Base-by-base conservation (phyloP, 2,329 filamentous ascomycete species). In the Ceratocystis alfenasii region DNA sequence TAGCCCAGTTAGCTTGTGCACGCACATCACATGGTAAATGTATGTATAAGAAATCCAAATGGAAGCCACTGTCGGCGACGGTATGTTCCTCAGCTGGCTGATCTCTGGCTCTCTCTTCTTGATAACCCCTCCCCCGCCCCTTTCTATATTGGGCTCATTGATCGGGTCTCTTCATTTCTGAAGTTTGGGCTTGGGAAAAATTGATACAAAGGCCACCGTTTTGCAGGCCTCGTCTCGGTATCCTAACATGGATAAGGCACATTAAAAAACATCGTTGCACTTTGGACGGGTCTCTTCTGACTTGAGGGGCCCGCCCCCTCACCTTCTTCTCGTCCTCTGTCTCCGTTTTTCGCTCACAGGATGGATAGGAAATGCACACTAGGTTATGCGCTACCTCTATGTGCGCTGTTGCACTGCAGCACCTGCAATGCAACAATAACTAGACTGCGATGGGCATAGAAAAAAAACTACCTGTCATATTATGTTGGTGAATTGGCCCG, bases 311-410 rank as follows among this genome's bases (percentile, higher is more conserved):
- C 33, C 33, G 33, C 33, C 33, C 48, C 48, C 46, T 22, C 15
- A 7, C n/a, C 46, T 20, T 20, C 17, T 22, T 50, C 17, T 22
- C 46, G 6, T 22, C 3, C 17, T 3, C 46, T 22, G 48, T 25
- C 48, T 53, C 48, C 48, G 48, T 25, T 53, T 53, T 25, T 53
- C 48, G 20, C 20, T 25, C 48, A 53, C 48, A 53, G 5, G 48
- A 5, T 53, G 22, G 20, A 53, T 53, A 8, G 12, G 10, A 53
- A 53, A 25, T 25, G 48, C 20, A 25, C 48, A 53, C 48, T 36
- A 36, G 33, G 33, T 28, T 53, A 53, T 53, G 48, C 48, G 48
- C 48, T 53, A 53, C 48, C 25, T 53, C 48, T 53, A 53, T 28
- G 20, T 25, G 8, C 8, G 4, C 48, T 53, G 48, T 53, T 53